Evolutionary conservation across 2,329 filamentous ascomycete species (phyloP).

Genomic region (Fusarium sp.): DNA sequence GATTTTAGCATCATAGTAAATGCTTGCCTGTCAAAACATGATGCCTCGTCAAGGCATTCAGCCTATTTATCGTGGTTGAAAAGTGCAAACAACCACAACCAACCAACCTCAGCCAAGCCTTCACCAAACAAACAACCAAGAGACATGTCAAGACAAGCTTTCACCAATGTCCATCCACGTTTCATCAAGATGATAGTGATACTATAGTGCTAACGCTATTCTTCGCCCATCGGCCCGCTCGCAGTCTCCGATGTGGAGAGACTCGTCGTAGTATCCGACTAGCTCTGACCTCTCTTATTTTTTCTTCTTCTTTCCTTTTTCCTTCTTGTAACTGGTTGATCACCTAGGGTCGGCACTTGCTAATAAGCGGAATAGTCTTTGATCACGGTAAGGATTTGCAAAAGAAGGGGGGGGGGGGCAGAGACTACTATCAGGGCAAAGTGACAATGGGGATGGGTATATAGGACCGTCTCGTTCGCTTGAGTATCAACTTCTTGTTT

Average conservation of each 20-base stretch:
- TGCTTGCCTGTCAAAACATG: no score
- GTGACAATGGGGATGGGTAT: conserved; percentile 8
- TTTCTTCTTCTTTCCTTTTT: background rate
- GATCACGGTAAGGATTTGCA: conserved; percentile 23
- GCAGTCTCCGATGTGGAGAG: background rate
- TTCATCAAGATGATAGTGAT: conserved; percentile 24
- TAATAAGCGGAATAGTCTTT: conserved; percentile 8
- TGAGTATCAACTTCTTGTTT: conserved; percentile 14
- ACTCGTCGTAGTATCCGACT: background rate
- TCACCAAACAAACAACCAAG: conserved; percentile 18
- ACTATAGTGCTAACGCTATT: conserved; percentile 13
- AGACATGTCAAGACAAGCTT: conserved; percentile 19
- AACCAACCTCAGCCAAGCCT: conserved; percentile 4
- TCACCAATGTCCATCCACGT: background rate
- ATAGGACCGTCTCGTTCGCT: conserved; percentile 11
- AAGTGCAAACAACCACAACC: background rate
- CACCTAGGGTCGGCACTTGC: conserved; percentile 5
- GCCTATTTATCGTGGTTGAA: no score
- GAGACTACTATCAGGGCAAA: background rate
- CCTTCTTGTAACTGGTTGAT: background rate
- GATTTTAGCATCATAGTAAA: no score
- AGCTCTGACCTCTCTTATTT: conserved; percentile 1
- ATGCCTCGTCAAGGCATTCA: no score
- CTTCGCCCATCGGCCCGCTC: background rate
- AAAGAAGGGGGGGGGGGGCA: no score